Conservation (phyloP, 2,329 filamentous ascomycete species). For the Exutisphaerella laricina region DNA sequence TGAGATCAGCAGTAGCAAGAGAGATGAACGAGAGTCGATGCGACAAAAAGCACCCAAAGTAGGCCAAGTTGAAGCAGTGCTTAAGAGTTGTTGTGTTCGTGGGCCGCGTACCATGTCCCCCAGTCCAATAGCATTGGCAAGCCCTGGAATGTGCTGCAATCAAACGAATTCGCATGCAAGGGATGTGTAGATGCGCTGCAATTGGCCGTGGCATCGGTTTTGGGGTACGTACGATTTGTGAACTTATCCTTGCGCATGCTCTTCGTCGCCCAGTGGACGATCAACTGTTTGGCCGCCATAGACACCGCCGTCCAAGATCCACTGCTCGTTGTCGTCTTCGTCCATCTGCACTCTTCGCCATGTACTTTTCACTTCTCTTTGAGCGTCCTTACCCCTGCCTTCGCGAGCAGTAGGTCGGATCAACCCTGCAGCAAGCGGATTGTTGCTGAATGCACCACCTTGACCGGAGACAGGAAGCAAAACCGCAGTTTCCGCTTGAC, state of each 20-base stretch:
- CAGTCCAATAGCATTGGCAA: too few relatives aligned
- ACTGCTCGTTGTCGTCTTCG: slow-evolving; percentile 49
- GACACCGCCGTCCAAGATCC: slow-evolving; percentile 49
- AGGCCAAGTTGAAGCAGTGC: too few relatives aligned
- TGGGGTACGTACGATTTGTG: too few relatives aligned
- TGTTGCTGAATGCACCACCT: slow-evolving; percentile 59
- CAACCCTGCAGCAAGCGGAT: slow-evolving; percentile 60
- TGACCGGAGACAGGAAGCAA: slow-evolving; percentile 28
- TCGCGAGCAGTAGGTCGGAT: slow-evolving; percentile 57
- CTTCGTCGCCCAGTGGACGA: slow-evolving; percentile 11
- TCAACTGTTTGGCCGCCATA: slow-evolving; percentile 34
- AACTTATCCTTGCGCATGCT: slow-evolving; percentile 15
- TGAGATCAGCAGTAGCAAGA: too few relatives aligned
- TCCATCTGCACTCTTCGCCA: slow-evolving; percentile 51
- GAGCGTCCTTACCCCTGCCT: slow-evolving; percentile 42
- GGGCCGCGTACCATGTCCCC: too few relatives aligned
- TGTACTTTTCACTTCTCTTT: slow-evolving; percentile 34
- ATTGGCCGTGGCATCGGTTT: too few relatives aligned
- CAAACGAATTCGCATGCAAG: too few relatives aligned
- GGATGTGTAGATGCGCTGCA: too few relatives aligned
- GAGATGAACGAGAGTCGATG: too few relatives aligned
- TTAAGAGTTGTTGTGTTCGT: too few relatives aligned
- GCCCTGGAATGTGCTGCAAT: too few relatives aligned
- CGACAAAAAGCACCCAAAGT: too few relatives aligned
- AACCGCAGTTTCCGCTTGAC: slow-evolving; percentile 24